Conservation (phyloP, 1,284 basidiomycete genomes). For the Irpex rosettiformis region DNA sequence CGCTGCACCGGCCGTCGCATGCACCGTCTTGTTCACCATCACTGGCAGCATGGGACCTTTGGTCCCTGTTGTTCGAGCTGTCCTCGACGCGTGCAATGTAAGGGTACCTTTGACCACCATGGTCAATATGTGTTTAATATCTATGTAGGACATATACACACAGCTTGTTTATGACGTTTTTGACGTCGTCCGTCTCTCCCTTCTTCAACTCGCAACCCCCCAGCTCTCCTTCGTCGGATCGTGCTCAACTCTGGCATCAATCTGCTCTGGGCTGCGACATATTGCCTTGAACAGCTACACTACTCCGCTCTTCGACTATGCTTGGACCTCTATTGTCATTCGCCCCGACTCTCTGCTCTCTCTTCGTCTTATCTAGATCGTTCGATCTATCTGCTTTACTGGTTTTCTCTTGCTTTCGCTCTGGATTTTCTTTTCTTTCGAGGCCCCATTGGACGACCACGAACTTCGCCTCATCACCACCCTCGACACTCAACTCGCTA, state of each 20-base stretch:
- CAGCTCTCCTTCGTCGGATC: too few species aligned
- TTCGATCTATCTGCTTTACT: not conserved
- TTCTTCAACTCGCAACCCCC: not conserved
- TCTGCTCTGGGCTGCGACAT: not conserved
- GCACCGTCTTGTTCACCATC: not conserved
- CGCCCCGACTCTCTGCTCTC: not conserved
- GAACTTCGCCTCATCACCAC: not conserved
- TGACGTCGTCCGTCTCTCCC: not conserved
- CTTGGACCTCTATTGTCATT: not conserved
- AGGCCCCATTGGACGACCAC: not conserved
- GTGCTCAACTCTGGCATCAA: too few species aligned
- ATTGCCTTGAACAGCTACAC: not conserved
- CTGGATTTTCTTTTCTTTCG: not conserved
- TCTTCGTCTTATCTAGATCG: not conserved
- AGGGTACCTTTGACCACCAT: not conserved
- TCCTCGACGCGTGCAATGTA: not conserved
- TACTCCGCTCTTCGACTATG: not conserved
- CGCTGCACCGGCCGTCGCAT: not conserved
- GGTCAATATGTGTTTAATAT: not conserved
- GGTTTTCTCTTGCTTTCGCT: not conserved
- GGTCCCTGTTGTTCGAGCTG: not conserved
- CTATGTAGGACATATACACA: not conserved
- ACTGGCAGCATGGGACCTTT: not conserved
- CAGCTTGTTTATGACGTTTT: not conserved
- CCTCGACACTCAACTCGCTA: not conserved